These are phyloP conservation scores for Flaveria sonorensis DNA, from an alignment of 129 eudicot species.

Conservation along the genomic window DNA sequence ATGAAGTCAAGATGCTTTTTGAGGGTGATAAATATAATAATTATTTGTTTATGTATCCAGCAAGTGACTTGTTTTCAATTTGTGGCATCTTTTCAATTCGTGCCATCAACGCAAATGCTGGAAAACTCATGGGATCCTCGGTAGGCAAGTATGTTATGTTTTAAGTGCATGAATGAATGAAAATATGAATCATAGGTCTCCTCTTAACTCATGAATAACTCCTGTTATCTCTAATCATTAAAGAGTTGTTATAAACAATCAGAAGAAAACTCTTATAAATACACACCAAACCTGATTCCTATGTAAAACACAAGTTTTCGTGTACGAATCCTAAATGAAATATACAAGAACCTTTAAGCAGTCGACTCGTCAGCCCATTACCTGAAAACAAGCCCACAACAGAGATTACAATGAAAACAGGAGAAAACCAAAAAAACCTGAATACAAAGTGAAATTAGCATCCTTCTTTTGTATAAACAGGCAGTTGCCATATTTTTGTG, in stretches of 20 bases:
- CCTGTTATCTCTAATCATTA: no score
- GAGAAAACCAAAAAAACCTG: background rate
- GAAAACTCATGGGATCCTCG: background rate
- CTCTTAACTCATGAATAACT: no score
- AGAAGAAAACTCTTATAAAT: background rate
- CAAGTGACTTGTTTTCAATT: background rate
- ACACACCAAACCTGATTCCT: constrained; percentile 16
- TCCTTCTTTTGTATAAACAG: constrained; percentile 65
- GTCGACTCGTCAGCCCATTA: constrained; percentile 5
- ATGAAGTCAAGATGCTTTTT: background rate
- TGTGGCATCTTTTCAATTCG: background rate
- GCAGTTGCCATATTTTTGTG: constrained; percentile 74
- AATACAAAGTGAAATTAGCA: constrained; percentile 39
- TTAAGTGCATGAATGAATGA: no score
- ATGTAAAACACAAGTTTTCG: constrained; percentile 12
- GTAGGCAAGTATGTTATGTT: no score
- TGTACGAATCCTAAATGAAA: constrained; percentile 26
- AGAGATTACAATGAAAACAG: constrained; percentile 9
- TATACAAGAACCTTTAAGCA: constrained; percentile 30
- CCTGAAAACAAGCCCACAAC: constrained; percentile 12
- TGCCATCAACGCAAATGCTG: background rate
- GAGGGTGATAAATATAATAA: background rate
- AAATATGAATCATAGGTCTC: no score
- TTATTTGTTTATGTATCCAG: background rate
- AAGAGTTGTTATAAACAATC: no score